Evolutionary conservation across 2,329 filamentous ascomycete species (phyloP), one percentile per base, ranked within the genome.

Genomic region (Talaromyces albobiverticillius): DNA sequence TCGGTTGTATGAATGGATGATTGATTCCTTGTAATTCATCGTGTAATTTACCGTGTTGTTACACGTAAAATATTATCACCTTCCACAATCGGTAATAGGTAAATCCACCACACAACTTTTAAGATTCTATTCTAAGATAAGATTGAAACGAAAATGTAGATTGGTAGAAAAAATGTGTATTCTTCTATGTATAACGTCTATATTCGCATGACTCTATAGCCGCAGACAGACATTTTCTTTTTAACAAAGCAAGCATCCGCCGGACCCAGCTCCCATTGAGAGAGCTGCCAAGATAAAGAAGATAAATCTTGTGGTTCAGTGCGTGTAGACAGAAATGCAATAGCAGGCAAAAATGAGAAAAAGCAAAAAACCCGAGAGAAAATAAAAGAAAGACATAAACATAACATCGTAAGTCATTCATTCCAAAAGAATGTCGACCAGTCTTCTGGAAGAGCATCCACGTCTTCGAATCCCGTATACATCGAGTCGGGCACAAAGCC

Each of bases 381-480:
- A 34, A 42, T 22, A 49, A 16, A 36, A 10, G 41, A 43, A 40
- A 25, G 18, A 47, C 34, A 11, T 26, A 22, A 3, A 38, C 36
- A 11, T 38, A 18, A 40, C 18, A 13, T 40, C 36, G 36, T 40
- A 22, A 22, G 8, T 57, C 47, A 55, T 16, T 53, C 42, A 36
- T 41, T 52, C 56, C 53, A 57, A 41, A 57, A 57, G 58, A 77
- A 72, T 16, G 71, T 75, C 5, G 75, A 76, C 77, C 76, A 79
- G 61, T 79, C 76, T 31, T 77, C 71, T 2, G 72, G 66, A 6
- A 74, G 73, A 26, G 71, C 70, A 45, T 65, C 71, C 53, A 76
- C 45, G 26, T 57, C 56, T 52, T 55, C 53, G 32, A 57, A 57
- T n/a, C 56, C 53, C 11, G 46, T 52, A 34, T 56, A 57, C 42